Percentiles rank a stretch among this genome's conserved stretches.
phyloP scores from a whole-genome alignment of 306 rosid species.

The Datisca glomerata region DNA sequence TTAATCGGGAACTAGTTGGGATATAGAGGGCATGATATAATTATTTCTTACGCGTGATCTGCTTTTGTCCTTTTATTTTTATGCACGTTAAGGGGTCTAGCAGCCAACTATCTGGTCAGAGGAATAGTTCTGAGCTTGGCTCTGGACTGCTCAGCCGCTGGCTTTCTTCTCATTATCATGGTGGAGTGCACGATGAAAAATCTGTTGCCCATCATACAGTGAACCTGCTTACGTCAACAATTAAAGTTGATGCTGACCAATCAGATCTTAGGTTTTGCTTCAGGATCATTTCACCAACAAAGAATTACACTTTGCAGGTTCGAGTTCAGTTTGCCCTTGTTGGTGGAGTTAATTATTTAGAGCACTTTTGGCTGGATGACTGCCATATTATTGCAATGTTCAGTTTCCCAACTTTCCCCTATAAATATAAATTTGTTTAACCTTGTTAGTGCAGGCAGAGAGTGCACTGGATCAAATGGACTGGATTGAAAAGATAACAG shows the following conservation, averaged over 20 bases:
- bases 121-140: conserved; percentile 99
- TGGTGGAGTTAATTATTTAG: conserved; percentile 7
- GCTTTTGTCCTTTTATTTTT: conserved; percentile 13
- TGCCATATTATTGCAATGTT: background rate
- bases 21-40: conserved; percentile 10
- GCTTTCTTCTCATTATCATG: conserved; percentile 95
- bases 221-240: conserved; percentile 94
- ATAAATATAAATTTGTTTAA: conserved; percentile 32
- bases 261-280: conserved; percentile 97
- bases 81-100: conserved; percentile 56
- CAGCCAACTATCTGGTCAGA: conserved; percentile 76
- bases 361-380: background rate
- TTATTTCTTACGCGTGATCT: conserved; percentile 8
- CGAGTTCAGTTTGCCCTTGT: conserved; percentile 18
- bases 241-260: conserved; percentile 98
- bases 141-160: conserved; percentile 97
- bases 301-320: conserved; percentile 97
- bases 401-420: background rate
- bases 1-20: conserved; percentile 14
- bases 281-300: conserved; percentile 97
- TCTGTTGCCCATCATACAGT: conserved; percentile 99
- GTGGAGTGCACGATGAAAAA: conserved; percentile 99
- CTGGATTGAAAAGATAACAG: conserved; percentile 99
- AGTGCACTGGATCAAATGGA: conserved; percentile 99
- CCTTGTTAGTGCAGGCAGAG: conserved; percentile 99